Evolutionary conservation across 805 yeast species (phyloP).

Genomic region (Metschnikowia noctiluminum): DNA sequence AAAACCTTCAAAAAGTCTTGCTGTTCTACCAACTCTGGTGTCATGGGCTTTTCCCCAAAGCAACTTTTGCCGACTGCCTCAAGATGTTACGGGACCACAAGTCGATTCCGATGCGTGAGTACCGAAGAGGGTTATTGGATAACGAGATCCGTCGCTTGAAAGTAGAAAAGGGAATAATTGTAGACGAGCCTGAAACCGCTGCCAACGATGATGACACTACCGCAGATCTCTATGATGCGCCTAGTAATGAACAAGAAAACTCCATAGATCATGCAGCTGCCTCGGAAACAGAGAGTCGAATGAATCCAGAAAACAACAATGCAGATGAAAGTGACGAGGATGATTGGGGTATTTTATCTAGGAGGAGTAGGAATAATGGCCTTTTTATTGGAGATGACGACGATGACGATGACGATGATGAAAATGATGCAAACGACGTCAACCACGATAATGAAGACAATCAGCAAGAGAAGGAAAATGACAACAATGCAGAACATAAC

Average conservation of each 20-base stretch:
- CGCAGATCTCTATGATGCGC: slow-evolving; percentile 11
- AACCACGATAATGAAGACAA: not conserved
- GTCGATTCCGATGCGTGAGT: slow-evolving; percentile 11
- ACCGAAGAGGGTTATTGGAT: slow-evolving; percentile 14
- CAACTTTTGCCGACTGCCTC: slow-evolving; percentile 18
- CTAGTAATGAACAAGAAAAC: slow-evolving; percentile 9
- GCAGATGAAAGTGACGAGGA: slow-evolving; percentile 15
- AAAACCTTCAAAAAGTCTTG: slow-evolving; percentile 33
- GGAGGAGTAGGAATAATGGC: slow-evolving; percentile 17
- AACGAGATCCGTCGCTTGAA: slow-evolving; percentile 17
- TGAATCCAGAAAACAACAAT: not conserved
- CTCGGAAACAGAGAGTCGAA: no score
- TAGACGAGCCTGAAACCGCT: slow-evolving; percentile 10
- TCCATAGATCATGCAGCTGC: not conserved
- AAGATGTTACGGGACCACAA: slow-evolving; percentile 15
- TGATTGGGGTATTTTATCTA: slow-evolving; percentile 20
- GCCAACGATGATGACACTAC: not conserved
- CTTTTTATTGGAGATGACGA: slow-evolving; percentile 31
- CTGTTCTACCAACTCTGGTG: slow-evolving; percentile 47
- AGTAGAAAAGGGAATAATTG: slow-evolving; percentile 19
- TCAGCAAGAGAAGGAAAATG: not conserved
- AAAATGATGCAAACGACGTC: no score
- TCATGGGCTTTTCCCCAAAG: slow-evolving; percentile 30
- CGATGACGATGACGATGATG: slow-evolving; percentile 27
- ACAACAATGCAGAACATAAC: no score